Evolutionary conservation across 2,329 filamentous ascomycete species (phyloP), one percentile per base, ranked within the genome.

Genomic region (Hypoxylon sp.): DNA sequence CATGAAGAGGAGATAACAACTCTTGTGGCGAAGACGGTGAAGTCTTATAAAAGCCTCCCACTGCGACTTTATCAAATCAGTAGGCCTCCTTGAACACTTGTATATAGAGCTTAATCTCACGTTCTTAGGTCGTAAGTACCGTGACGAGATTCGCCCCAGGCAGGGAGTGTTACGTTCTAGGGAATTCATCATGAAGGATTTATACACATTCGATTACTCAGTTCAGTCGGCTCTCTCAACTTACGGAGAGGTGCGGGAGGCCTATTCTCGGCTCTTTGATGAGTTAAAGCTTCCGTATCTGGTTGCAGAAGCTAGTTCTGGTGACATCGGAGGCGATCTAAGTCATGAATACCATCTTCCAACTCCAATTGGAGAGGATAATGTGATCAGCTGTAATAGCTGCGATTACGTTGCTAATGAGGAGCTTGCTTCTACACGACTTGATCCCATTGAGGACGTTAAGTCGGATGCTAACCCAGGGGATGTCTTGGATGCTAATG

Each of bases 131-230:
- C 88, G 95, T 50, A 99, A 99, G 79, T 99, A 98, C 76, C 89
- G 96, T 52, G 96, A 99, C 81, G 96, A 99, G 80, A 87, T 91
- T 62, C 87, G 96, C 25, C 96, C 96, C 19, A 88, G 96, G 32
- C 93, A 97, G 73, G 96, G 96, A 11, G 84, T 99, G 1, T 83
- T 99, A 7, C 90, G 96, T 9, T 92, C 93, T 0, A 90, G 94
- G 67, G 96, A 99, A 76, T 99, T 99, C 75, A 82, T 93, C 73
- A 99, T 99, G 96, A 99, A 99, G 80, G 96, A 99, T 79, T 86
- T 99, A 0, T 99, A 99, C 78, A 98, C 94, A 0, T 99, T 99
- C 76, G 96, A 99, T 76, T 82, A 85, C 36, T 90, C 86, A 3
- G 78, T 84, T 0, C 81, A 87, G 25, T 82, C 87, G n/a, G 95